Base-by-base conservation (phyloP, 2,329 filamentous ascomycete species). In the Xylaria sp. region DNA sequence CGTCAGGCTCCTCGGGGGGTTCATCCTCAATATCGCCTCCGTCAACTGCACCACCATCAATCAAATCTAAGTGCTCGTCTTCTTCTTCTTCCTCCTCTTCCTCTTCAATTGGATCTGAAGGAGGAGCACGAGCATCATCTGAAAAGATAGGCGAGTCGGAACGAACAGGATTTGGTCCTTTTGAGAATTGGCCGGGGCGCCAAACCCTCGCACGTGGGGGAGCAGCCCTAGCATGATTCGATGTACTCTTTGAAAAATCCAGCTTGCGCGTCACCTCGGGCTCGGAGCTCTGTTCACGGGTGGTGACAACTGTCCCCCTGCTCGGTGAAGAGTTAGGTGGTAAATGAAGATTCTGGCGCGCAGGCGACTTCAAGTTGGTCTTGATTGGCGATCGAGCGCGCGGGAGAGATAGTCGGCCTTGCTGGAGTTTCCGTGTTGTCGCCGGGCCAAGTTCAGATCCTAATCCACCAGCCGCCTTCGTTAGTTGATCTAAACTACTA, bases 331-430 rank as follows among this genome's bases (percentile, higher is more conserved):
- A 87, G 20, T 82, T 81, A 54, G 84, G 87, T 37, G 84, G 86
- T 63, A 90, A 79, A 57, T 86, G 86, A 4, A 87, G 88, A 73
- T 89, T 89, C 65, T 86, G 85, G 70, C 88, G 85, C 32, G 91
- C 89, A 0, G 91, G 91, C 1, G 87, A 88, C 13, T 84, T 81
- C 32, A 89, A 83, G 41, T 85, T 81, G 3, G 90, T 90, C 79
- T 91, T 92, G 64, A 87, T 84, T 0, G 91, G 91, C 2, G 90
- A 92, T 66, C 83, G 80, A 55, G 82, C 82, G 61, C 82, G 83
- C 50, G 85, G 84, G 10, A 85, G 72, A 74, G 87, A 81, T 20
- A 82, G 79, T 56, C 84, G 85, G 80, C 78, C 81, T 78, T 81
- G 85, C 81, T 78, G 88, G 74, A 78, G 84, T 72, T 84, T 86